Evolutionary conservation across 345 rosid species (phyloP).

Genomic region (Microcos paniculata): DNA sequence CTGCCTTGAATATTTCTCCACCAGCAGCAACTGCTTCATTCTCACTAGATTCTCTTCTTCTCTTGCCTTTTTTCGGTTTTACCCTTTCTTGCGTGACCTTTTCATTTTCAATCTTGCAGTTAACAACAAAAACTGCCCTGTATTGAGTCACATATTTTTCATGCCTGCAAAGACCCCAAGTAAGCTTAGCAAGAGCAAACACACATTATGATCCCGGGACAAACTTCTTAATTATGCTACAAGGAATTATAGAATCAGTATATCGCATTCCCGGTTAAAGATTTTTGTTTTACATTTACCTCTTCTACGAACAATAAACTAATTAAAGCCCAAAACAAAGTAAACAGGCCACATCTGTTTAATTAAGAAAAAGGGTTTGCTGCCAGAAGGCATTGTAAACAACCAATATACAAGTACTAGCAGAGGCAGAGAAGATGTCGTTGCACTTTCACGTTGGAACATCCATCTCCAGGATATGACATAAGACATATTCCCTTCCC

Average conservation of each 20-base stretch:
- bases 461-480: not conserved
- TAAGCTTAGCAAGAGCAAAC: slow-evolving; percentile 1
- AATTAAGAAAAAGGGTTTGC: not conserved
- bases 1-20: slow-evolving; percentile 36
- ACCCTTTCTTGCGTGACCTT: slow-evolving; percentile 21
- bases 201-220: not conserved
- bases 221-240: not conserved
- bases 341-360: not conserved
- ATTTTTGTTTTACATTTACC: not conserved
- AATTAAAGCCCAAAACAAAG: not conserved
- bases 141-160: slow-evolving; percentile 70
- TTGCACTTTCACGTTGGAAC: not conserved
- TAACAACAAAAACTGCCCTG: slow-evolving; percentile 71
- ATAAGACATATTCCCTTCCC: not conserved
- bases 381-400: not conserved
- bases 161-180: slow-evolving; percentile 48
- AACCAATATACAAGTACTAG: not conserved
- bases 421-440: not conserved
- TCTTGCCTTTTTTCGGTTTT: slow-evolving; percentile 36
- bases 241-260: not conserved
- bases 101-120: slow-evolving; percentile 48
- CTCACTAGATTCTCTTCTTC: slow-evolving; percentile 38
- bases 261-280: not conserved
- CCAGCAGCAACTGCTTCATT: slow-evolving; percentile 21
- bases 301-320: not conserved